Base-by-base conservation (phyloP, 805 yeast species). In the Kazachstania taianensis region DNA sequence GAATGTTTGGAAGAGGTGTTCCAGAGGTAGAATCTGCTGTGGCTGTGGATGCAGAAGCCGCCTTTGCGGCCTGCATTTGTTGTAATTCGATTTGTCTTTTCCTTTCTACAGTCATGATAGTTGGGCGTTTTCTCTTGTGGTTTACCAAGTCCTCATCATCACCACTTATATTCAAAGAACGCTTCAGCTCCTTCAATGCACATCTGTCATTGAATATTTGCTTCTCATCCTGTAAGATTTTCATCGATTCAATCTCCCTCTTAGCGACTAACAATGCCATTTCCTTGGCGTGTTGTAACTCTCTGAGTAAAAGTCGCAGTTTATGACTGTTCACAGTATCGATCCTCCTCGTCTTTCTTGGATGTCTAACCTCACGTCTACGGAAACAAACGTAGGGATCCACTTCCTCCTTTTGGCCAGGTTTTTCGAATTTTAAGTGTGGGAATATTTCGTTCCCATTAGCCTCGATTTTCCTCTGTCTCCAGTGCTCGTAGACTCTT, bases 301-400 rank as follows among this genome's bases (percentile, higher is more conserved):
- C 94, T 41, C 70, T 70, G 43, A 81, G 83, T 22, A 92, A 64
- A 38, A 72, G 56, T 16, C 92, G 70, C 33, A 92, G 66, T 44
- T 87, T 74, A 57, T 87, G 96, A 10, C 86, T 79, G 46, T 92
- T 85, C 48, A 85, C 82, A 23, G 82, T 73, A 62, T 92, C 98
- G 0, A 96, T 83, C 44, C 97, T 75, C 58, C 98, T 75, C 0
- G 98, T 92, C 58, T 92, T 92, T 58, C 98, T 80, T 20, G 94
- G 92, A 54, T 83, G 96, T 45, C 98, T 75, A 45, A 85, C 80
- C 53, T 87, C 97, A 58, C 98, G 80, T 46, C 96, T 77, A 51
- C 98, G 74, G 67, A 92, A 92, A 63, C 96, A 85, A 28, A 85
- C 80, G 58, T 92, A 92, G 2, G 98, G 97, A 57, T 92, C 96